Conservation (phyloP, 495 filamentous ascomycete species). For the Talaromyces thailandensis region DNA sequence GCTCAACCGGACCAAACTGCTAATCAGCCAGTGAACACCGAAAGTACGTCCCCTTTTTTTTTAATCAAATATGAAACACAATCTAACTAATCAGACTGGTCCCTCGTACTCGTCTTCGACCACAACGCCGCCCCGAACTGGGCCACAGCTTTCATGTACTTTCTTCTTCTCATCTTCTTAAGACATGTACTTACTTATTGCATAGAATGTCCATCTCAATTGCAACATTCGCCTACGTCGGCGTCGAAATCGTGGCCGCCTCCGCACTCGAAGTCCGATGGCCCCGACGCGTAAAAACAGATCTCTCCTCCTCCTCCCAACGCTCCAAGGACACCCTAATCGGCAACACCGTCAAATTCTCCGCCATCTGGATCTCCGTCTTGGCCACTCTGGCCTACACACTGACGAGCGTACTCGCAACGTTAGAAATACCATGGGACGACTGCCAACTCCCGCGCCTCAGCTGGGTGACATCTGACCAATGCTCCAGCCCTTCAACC, state of each 20-base stretch:
- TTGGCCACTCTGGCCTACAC: conserved; percentile 19
- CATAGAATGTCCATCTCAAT: conserved; percentile 32
- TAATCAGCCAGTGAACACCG: not conserved
- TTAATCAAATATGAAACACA: not conserved
- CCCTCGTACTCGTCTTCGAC: conserved; percentile 20
- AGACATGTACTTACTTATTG: not conserved
- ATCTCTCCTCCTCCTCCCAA: not conserved
- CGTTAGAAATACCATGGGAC: conserved; percentile 29
- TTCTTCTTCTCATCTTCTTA: not conserved
- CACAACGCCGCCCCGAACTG: conserved; percentile 16
- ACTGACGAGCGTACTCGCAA: conserved; percentile 19
- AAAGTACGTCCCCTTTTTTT: conserved; percentile 4
- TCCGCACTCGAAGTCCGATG: conserved; percentile 38
- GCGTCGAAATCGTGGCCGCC: conserved; percentile 34
- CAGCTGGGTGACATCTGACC: conserved; percentile 11
- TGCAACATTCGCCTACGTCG: conserved; percentile 34
- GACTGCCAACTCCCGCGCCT: conserved; percentile 23
- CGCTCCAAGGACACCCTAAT: conserved; percentile 8
- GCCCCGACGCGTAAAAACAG: conserved; percentile 5
- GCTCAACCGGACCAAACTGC: not conserved
- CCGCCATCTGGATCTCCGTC: conserved; percentile 22
- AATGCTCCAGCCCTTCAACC: not conserved
- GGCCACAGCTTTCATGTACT: conserved; percentile 26
- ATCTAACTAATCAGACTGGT: conserved; percentile 9
- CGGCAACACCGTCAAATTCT: conserved; percentile 18